Conservation (phyloP, 73 alveolate genomes). For the Blepharisma japonicum region DNA sequence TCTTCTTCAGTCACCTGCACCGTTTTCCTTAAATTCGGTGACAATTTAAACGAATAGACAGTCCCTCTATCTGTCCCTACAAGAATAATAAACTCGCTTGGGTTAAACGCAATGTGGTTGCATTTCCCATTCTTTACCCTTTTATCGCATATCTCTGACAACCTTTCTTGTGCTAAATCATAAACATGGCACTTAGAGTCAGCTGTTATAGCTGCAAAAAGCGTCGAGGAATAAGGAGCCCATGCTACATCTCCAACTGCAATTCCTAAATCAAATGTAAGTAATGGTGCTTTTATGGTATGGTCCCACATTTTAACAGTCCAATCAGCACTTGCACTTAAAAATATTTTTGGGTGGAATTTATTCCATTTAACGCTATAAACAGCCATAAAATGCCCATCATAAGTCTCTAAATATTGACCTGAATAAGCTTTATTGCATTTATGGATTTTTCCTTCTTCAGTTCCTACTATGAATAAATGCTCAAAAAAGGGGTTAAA, state of each 20-base stretch:
- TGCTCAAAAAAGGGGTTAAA: constrained; percentile 92
- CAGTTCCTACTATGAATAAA: constrained; percentile 99
- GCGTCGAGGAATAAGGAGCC: constrained; percentile 99
- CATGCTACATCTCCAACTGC: constrained; percentile 99
- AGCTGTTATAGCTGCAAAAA: constrained; percentile 88
- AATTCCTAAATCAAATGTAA: constrained; percentile 96
- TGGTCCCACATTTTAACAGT: constrained; percentile 99
- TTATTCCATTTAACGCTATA: constrained; percentile 97
- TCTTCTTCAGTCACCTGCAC: background rate
- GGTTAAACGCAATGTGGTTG: constrained; percentile 85
- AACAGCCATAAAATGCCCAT: constrained; percentile 94
- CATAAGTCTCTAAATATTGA: constrained; percentile 50
- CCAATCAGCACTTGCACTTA: constrained; percentile 98
- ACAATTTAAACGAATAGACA: constrained; percentile 67
- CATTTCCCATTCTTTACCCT: constrained; percentile 78
- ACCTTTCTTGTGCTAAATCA: constrained; percentile 83
- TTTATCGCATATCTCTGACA: constrained; percentile 63
- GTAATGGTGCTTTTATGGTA: constrained; percentile 80
- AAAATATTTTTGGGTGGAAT: constrained; percentile 97
- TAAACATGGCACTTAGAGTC: constrained; percentile 80
- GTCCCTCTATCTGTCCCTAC: constrained; percentile 94
- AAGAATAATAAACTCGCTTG: constrained; percentile 77
- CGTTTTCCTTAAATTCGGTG: constrained; percentile 38
- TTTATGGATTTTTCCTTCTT: constrained; percentile 99
- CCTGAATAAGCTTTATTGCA: constrained; percentile 98